Evolutionary conservation across 257 asterid species (phyloP), one percentile per base, ranked within the genome.

Genomic region (Perilla frutescens): DNA sequence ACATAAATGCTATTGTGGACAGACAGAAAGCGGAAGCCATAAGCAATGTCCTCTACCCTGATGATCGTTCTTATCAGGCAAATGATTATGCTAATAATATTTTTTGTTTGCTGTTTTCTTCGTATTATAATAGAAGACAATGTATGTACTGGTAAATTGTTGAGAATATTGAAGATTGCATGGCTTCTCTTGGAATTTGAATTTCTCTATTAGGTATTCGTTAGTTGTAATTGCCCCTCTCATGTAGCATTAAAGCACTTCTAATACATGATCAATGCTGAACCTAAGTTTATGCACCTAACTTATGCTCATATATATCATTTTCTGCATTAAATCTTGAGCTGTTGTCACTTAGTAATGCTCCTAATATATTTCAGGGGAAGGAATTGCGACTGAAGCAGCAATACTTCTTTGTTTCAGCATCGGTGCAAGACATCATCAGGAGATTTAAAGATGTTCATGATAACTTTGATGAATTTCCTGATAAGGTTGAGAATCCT

Each of bases 61-160:
- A 84, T 71, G 88, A 84, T 49, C 88, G 86, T 79, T 79, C 88
- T 74, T 84, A 84, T 80, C 88, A 84, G 86, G 88, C 55, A 36
- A 41, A 62, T 70, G 65, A 12, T 37, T 41, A 9, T 2, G 70
- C 60, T 37, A 29, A 66, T 64, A 66, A 48, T 37, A 56, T 13
- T 20, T 59, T 14, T 31, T 41, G 29, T 44, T 45, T 50, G 15
- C 40, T 8, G 37, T 57, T 5, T 62, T 48, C 53, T 72, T 44
- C n/a, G 1, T 55, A 26, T 29, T 4, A 66, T 45, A 10, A 47
- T 47, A 66, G 58, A 29, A 34, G 41, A 66, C 71, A 47, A 31
- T 66, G 12, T 29, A 8, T 34, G 5, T 65, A 34, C 37, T 4
- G 3, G 31, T 47, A 14, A 37, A n/a, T 39, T 37, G 48, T 40